Evolutionary conservation across 306 rosid species (phyloP).

Genomic region (Pterocarpus santalinus): DNA sequence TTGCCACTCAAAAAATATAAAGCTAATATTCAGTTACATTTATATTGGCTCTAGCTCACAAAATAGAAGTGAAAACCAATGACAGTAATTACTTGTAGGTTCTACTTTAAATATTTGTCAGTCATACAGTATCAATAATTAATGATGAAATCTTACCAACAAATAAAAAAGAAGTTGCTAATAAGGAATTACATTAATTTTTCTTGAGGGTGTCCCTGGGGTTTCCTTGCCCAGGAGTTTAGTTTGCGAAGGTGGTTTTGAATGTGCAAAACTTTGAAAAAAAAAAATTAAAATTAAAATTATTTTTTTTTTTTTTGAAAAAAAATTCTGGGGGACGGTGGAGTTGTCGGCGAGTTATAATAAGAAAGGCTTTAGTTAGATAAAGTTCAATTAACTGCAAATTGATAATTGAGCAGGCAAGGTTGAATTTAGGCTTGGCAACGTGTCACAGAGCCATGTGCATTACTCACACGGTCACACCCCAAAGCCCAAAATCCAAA

Average conservation of each 20-base stretch:
- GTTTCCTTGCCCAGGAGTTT: not conserved
- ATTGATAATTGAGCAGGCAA: not conserved
- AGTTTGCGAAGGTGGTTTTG: not conserved
- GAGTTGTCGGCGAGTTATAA: no score
- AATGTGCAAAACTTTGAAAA: no score
- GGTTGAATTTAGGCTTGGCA: constrained; percentile 3
- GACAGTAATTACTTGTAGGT: not conserved
- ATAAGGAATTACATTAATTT: not conserved
- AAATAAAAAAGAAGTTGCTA: not conserved
- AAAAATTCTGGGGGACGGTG: no score
- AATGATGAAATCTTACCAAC: not conserved
- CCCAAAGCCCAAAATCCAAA: not conserved
- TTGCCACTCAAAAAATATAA: not conserved
- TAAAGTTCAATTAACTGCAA: not conserved
- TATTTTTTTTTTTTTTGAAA: no score
- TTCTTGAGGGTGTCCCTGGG: not conserved
- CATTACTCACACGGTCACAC: not conserved
- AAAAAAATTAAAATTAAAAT: no score
- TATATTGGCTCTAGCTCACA: no score
- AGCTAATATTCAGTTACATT: no score
- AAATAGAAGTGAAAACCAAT: not conserved
- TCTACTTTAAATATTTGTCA: no score
- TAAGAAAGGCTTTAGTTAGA: not conserved
- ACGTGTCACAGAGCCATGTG: constrained; percentile 22
- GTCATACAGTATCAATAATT: not conserved